phyloP scores from a whole-genome alignment of 108 stramenopile genomes.

The Nitzschia inconspicua region DNA sequence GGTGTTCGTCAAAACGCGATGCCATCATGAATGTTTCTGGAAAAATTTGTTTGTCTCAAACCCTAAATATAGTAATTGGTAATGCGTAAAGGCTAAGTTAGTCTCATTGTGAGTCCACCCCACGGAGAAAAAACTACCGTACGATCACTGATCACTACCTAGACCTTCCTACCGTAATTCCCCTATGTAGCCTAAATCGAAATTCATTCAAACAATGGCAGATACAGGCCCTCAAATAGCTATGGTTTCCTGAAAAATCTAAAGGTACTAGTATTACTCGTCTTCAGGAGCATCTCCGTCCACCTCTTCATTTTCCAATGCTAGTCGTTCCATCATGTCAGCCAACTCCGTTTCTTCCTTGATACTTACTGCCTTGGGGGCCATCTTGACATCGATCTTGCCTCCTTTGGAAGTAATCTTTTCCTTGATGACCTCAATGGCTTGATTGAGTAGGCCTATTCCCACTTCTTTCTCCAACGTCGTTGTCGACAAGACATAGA shows the following conservation, averaged over 20 bases:
- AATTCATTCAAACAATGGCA: too few species aligned
- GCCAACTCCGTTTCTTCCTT: constrained; percentile 98
- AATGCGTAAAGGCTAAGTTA: too few species aligned
- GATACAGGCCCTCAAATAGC: too few species aligned
- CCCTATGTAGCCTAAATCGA: too few species aligned
- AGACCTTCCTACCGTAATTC: too few species aligned
- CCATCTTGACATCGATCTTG: constrained; percentile 97
- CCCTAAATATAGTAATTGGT: too few species aligned
- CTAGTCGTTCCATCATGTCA: constrained; percentile 96
- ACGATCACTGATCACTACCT: too few species aligned
- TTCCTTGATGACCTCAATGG: constrained; percentile 86
- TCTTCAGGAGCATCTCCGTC: constrained; percentile 98
- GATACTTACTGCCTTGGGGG: constrained; percentile 95
- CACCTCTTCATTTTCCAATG: constrained; percentile 94
- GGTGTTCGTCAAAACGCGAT: too few species aligned
- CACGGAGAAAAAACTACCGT: not conserved
- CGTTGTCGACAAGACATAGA: constrained; percentile 95
- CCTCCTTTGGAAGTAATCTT: constrained; percentile 90
- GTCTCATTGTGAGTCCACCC: not conserved
- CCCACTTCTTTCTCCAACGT: constrained; percentile 96
- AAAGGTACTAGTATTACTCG: too few species aligned
- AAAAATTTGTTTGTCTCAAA: too few species aligned
- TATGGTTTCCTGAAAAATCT: too few species aligned
- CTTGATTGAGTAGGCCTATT: constrained; percentile 83
- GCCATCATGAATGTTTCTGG: too few species aligned